These are phyloP conservation scores for Globisporangium nodosum DNA, from an alignment of 352 stramenopile genomes.

Conservation along the genomic window DNA sequence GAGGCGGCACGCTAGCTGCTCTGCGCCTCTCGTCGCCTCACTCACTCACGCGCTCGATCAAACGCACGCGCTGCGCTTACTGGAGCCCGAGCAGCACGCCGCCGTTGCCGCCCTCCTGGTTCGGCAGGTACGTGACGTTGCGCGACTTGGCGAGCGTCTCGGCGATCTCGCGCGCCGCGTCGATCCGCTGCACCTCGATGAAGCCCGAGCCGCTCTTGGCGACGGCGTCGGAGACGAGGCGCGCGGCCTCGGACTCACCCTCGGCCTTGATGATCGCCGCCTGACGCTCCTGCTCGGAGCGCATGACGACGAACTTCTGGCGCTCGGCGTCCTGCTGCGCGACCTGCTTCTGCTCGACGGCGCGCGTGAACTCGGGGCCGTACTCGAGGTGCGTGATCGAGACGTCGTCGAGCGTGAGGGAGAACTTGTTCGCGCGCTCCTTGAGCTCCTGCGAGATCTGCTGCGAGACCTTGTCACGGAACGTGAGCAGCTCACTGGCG, in stretches of 20 bases:
- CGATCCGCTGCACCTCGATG: slow-evolving; percentile 99
- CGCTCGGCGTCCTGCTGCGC: slow-evolving; percentile 99
- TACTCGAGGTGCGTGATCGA: slow-evolving; percentile 99
- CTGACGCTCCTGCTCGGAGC: slow-evolving; percentile 98
- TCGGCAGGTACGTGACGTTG: slow-evolving; percentile 99
- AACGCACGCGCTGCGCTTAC: slow-evolving; percentile 22
- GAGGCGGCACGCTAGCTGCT: background rate
- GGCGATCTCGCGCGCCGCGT: slow-evolving; percentile 99
- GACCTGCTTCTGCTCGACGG: slow-evolving; percentile 99
- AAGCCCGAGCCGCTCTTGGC: slow-evolving; percentile 96
- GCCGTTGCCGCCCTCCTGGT: slow-evolving; percentile 79
- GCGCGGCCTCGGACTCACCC: slow-evolving; percentile 97
- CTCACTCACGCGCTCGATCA: background rate
- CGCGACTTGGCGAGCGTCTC: slow-evolving; percentile 94
- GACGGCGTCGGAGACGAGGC: slow-evolving; percentile 97
- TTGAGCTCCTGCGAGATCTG: slow-evolving; percentile 97
- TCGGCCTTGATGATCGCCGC: slow-evolving; percentile 90
- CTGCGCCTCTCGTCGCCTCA: background rate
- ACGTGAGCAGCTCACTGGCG: slow-evolving; percentile 98
- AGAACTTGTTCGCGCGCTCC: slow-evolving; percentile 95
- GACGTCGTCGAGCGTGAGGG: slow-evolving; percentile 99
- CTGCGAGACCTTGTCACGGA: slow-evolving; percentile 96
- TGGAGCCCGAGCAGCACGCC: slow-evolving; percentile 83
- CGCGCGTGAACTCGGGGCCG: slow-evolving; percentile 98
- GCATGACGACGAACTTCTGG: slow-evolving; percentile 98